Base-by-base conservation (phyloP, 148 eudicot genomes). In the Tetragonia tetragonoides region DNA sequence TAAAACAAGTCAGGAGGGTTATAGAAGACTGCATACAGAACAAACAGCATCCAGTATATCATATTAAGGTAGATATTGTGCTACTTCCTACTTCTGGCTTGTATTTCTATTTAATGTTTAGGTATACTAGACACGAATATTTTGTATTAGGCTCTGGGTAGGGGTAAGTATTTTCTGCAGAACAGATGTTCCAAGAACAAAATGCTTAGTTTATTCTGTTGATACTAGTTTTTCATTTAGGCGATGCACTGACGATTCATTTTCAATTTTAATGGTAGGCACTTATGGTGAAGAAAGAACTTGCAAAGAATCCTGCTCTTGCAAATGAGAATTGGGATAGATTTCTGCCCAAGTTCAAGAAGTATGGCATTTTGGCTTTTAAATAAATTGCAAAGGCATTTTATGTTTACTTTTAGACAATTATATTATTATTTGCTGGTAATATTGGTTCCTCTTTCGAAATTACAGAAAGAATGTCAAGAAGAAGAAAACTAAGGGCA, bases 311-410 rank as follows among this genome's bases (percentile, higher is more conserved):
- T 88, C 97, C 99, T 49, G 74, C 87, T 54, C 97, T 95, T 85
- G 97, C 92, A 77, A 87, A 84, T 83, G 99, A 93, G 83, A 95
- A 88, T 83, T 95, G 99, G 97, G 97, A 93, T 72, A 85, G 99
- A 80, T 95, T 95, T 87, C 93, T 95, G 79, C 99, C 99, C 0
- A 86, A 76, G 38, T 93, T 93, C 82, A 95, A 91, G 85, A 91
- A 91, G 97, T 93, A 93, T 81, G 90, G n/a, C 69, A 41, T 46
- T 17, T 74, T 42, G 57, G 51, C 39, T 54, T 15, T 15, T n/a
- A 1, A 10, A 28, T 60, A 16, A 16, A 15, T 59, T 39, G 54
- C 37, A 11, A 38, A 54, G 39, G 21, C 28, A 28, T 41, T 67
- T 46, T 80, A 28, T 59, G 47, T 37, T 28, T 3, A 37, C 37